Evolutionary conservation across 441 rosid genomes (phyloP), one percentile per base, ranked within the genome.

Genomic region (Mallotus japonicus): DNA sequence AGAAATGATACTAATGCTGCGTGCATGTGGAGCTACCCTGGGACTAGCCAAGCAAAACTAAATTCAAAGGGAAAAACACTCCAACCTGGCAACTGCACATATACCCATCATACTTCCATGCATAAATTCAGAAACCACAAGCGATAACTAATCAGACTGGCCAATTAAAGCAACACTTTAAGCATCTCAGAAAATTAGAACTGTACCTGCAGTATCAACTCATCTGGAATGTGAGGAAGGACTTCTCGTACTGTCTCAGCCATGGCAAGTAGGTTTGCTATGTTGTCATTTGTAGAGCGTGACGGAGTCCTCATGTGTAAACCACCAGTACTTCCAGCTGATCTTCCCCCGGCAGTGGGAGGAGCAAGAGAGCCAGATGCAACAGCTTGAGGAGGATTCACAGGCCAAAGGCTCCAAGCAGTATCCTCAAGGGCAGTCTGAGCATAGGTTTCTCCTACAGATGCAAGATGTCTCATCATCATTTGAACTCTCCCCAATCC

Each of bases 391-490:
- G 95, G 67, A 12, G 91, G 83, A 78, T 86, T 90, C 84, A 77
- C 78, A 14, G 97, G 94, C 98, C 97, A 93, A 53, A 87, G 91
- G 85, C 89, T 84, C 98, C 97, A 93, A 53, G 97, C 80, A 73
- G 90, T 74, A 82, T 95, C 98, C 34, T 95, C 99, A 56, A 91
- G 84, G 74, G 99, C 89, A 78, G 89, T 87, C 73, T 93, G 97
- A 32, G 93, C 91, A 80, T 95, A 95, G 69, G 94, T 91, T 81
- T 92, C 99, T 60, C 98, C 97, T 53, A 95, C 92, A 73, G 97
- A 89, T 75, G 99, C 97, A 71, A 95, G 93, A 82, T 93, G 98
- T 83, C 98, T 92, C 99, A 95, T 92, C 97, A 95, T 87, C 98
- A 90, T 86, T 87, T 95, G 97, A 78, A 95, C 97, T 77, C 97